Conservation (phyloP, 73 alveolate genomes). For the Stentor coeruleus region DNA sequence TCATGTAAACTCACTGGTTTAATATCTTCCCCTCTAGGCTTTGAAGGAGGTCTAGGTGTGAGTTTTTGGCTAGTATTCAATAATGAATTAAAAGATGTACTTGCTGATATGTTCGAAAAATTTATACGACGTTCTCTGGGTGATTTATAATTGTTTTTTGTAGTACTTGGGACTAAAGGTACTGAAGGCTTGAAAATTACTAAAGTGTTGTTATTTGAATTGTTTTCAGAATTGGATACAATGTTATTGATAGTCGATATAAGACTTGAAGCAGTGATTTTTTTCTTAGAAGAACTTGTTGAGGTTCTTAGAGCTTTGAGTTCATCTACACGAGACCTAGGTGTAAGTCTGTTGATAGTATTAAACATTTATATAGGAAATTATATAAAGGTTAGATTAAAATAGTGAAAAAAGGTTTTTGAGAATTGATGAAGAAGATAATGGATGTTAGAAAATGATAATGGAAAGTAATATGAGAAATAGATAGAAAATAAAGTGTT, state of each 20-base stretch:
- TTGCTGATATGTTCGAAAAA: not conserved
- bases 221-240: not conserved
- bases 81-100: not conserved
- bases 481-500: not conserved
- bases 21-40: not conserved
- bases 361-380: not conserved
- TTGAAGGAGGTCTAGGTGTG: not conserved
- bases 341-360: not conserved
- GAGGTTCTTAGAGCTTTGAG: not conserved
- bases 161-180: not conserved
- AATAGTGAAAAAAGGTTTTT: not conserved
- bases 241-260: not conserved
- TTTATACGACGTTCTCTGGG: not conserved
- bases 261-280: not conserved
- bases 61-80: not conserved
- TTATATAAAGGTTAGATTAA: not conserved
- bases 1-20: not conserved
- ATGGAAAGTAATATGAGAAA: not conserved
- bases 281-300: not conserved
- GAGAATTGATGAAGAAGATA: not conserved
- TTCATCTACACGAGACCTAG: not conserved
- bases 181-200: conserved; percentile 4
- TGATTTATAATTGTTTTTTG: not conserved
- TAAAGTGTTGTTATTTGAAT: not conserved
- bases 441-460: not conserved